phyloP scores from a whole-genome alignment of 2,329 filamentous ascomycete species.

The Dothidotthia symphoricarpi region DNA sequence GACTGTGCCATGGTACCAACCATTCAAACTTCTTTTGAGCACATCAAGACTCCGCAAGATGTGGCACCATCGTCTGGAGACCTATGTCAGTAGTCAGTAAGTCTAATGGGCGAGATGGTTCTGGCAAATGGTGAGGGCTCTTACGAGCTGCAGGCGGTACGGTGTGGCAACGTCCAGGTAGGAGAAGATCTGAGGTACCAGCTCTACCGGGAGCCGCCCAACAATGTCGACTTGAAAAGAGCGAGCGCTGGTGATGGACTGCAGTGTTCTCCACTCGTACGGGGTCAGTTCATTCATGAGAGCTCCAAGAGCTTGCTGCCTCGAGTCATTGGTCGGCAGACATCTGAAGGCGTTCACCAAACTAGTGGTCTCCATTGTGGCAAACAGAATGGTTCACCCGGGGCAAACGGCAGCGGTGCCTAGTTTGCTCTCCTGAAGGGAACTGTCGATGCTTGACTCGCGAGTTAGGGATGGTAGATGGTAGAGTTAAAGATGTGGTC shows the following conservation, averaged over 20 bases:
- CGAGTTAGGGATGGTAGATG: too few relatives aligned
- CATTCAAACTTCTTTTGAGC: conserved; percentile 16
- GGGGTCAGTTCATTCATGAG: conserved; percentile 27
- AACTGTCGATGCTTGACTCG: too few relatives aligned
- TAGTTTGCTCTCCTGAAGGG: too few relatives aligned
- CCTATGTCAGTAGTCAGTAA: conserved; percentile 15
- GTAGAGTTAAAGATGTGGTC: too few relatives aligned
- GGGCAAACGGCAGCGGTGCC: background rate
- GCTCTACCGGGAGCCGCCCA: conserved; percentile 39
- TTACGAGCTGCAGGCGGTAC: conserved; percentile 31
- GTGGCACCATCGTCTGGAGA: conserved; percentile 36
- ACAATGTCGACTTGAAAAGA: conserved; percentile 38
- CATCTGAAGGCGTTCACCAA: conserved; percentile 15
- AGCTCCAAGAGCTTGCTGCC: conserved; percentile 22
- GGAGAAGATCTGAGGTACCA: conserved; percentile 37
- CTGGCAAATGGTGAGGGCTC: background rate
- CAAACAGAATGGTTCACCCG: background rate
- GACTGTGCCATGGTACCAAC: conserved; percentile 24
- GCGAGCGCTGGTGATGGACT: conserved; percentile 14
- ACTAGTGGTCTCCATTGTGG: conserved; percentile 2
- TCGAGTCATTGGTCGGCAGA: conserved; percentile 13
- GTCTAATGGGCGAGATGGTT: background rate
- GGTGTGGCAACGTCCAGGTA: conserved; percentile 32
- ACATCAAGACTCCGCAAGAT: conserved; percentile 28
- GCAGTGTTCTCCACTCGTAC: conserved; percentile 33